Evolutionary conservation across 305 asterid genomes (phyloP).

Genomic region (Solanum hybrid): DNA sequence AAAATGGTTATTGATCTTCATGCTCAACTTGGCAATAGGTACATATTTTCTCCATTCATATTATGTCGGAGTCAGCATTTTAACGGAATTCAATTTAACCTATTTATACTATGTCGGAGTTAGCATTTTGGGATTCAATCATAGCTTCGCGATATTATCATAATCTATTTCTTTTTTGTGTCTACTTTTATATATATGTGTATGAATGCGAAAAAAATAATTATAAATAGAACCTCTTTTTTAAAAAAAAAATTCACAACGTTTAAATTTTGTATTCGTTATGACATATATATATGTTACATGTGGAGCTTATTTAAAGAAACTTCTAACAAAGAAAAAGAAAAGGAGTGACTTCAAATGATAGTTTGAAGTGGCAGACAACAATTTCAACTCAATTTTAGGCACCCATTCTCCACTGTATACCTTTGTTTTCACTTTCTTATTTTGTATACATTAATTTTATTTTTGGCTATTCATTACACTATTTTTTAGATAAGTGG

Average conservation of each 20-base stretch:
- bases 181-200: no score
- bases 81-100: background rate
- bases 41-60: background rate
- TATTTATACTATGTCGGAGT: background rate
- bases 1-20: constrained; percentile 46
- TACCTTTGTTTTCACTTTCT: background rate
- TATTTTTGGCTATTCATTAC: constrained; percentile 6
- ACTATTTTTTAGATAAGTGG: background rate
- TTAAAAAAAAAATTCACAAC: no score
- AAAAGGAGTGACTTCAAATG: background rate
- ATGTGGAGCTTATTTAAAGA: constrained; percentile 7
- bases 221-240: background rate
- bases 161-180: background rate
- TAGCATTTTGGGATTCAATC: background rate
- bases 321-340: background rate
- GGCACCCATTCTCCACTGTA: constrained; percentile 6
- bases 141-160: background rate
- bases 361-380: constrained; percentile 30
- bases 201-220: background rate
- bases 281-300: background rate
- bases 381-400: background rate
- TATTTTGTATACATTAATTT: constrained; percentile 9
- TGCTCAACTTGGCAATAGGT: constrained; percentile 45
- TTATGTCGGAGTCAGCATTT: background rate
- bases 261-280: background rate